phyloP scores from a whole-genome alignment of 1,284 basidiomycete genomes.

The Malassezia nana region DNA sequence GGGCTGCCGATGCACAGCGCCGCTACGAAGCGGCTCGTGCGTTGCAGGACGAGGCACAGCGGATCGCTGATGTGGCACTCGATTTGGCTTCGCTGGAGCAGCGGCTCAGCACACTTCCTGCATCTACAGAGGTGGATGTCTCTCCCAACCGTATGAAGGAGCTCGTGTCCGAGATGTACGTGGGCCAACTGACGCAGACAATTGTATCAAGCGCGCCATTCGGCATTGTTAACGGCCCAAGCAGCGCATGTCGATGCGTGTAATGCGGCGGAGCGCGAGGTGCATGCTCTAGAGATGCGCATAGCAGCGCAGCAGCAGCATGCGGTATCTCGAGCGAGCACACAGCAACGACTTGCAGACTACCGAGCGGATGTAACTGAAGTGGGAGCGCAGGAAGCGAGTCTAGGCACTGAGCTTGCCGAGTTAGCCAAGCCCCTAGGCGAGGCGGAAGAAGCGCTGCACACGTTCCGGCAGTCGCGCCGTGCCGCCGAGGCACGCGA shows the following conservation, averaged over 20 bases:
- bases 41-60: neutral
- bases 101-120: neutral
- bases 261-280: neutral
- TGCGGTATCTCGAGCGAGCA: neutral
- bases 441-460: slow-evolving; percentile 51
- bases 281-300: neutral
- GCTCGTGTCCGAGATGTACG: neutral
- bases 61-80: neutral
- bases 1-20: neutral
- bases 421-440: neutral
- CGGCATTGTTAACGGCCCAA: neutral
- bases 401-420: neutral
- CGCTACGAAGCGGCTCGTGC: neutral
- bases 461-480: slow-evolving; percentile 54
- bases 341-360: slow-evolving; percentile 23
- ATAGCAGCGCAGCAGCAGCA: neutral
- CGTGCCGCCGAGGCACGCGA: neutral
- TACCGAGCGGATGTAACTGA: slow-evolving; percentile 70
- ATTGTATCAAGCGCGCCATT: neutral
- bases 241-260: neutral
- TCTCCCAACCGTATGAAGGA: neutral
- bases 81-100: neutral
- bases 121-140: neutral
- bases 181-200: neutral
- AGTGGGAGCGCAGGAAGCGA: neutral